phyloP scores from a whole-genome alignment of 331 rosid genomes.

The Erythrophleum ivorense region DNA sequence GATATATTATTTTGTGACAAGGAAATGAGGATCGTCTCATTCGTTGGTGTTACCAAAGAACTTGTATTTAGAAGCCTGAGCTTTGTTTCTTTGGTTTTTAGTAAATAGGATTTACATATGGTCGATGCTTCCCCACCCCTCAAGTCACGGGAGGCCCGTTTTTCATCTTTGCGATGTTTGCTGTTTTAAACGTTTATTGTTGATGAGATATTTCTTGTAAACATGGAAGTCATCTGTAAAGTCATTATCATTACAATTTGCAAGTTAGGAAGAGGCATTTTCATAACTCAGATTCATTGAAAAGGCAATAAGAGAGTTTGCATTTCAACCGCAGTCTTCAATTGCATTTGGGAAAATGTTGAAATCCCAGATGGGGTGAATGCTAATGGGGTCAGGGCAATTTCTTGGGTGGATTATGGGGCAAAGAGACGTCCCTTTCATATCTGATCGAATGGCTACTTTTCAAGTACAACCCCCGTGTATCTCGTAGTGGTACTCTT shows the following conservation, averaged over 20 bases:
- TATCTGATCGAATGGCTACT: constrained; percentile 1
- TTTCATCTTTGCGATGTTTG: constrained; percentile 2
- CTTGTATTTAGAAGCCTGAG: not conserved
- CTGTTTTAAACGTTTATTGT: constrained; percentile 21
- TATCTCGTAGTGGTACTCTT: constrained; percentile 49
- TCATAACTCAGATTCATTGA: not conserved
- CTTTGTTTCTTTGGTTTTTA: not conserved
- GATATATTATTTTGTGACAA: too few relatives aligned
- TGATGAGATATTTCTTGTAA: constrained; percentile 31
- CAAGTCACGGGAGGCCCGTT: not conserved
- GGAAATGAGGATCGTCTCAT: not conserved
- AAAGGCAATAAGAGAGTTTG: not conserved
- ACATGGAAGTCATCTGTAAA: constrained; percentile 11
- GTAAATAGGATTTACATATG: constrained; percentile 8
- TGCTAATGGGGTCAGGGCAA: not conserved
- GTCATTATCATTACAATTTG: constrained; percentile 37
- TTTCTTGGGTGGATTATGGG: not conserved
- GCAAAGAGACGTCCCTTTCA: constrained; percentile 36
- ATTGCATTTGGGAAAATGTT: too few relatives aligned
- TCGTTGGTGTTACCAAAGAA: not conserved
- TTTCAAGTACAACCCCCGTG: constrained; percentile 43
- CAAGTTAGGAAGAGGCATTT: constrained; percentile 37
- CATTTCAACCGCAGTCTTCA: too few relatives aligned
- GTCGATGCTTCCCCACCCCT: not conserved
- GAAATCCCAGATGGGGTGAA: not conserved